phyloP scores from a whole-genome alignment of 208 protist genomes.

The Hexamita inflata region DNA sequence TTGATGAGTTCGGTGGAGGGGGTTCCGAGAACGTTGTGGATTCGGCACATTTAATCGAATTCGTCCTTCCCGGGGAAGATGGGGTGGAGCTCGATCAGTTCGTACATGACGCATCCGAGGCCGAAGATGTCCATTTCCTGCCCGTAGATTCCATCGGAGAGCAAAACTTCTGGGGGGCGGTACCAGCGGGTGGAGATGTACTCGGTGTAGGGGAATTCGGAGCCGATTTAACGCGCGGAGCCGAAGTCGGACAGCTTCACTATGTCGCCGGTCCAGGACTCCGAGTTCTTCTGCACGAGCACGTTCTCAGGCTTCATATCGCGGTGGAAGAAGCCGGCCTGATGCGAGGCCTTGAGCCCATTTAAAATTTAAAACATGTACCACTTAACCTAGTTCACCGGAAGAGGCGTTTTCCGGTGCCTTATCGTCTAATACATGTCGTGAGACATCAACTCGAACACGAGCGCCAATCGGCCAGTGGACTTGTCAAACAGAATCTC shows the following conservation, averaged over 20 bases:
- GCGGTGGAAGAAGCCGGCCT: slow-evolving; percentile 68
- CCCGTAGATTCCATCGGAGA: slow-evolving; percentile 84
- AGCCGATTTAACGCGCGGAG: slow-evolving; percentile 77
- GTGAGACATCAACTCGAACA: slow-evolving; percentile 90
- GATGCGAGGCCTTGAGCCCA: slow-evolving; percentile 84
- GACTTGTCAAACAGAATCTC: slow-evolving; percentile 72
- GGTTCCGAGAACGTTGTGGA: slow-evolving; percentile 62
- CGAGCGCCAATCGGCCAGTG: slow-evolving; percentile 69
- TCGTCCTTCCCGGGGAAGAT: slow-evolving; percentile 68
- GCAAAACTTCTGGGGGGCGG: slow-evolving; percentile 80
- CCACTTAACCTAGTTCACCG: slow-evolving; percentile 46
- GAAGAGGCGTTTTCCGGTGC: slow-evolving; percentile 54
- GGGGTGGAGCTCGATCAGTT: slow-evolving; percentile 63
- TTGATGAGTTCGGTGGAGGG: slow-evolving; percentile 30
- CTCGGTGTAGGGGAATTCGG: slow-evolving; percentile 62
- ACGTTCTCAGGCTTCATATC: slow-evolving; percentile 95
- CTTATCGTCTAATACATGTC: slow-evolving; percentile 86
- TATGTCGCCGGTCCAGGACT: too few species aligned
- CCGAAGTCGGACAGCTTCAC: slow-evolving; percentile 93
- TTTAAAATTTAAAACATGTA: slow-evolving; percentile 74
- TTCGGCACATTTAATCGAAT: slow-evolving; percentile 63
- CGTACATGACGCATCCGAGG: slow-evolving; percentile 65
- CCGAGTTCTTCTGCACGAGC: slow-evolving; percentile 52
- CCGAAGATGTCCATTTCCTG: slow-evolving; percentile 76
- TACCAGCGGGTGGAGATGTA: slow-evolving; percentile 85